Conservation (phyloP, 208 protist genomes). For the Strigomonas culicis region DNA sequence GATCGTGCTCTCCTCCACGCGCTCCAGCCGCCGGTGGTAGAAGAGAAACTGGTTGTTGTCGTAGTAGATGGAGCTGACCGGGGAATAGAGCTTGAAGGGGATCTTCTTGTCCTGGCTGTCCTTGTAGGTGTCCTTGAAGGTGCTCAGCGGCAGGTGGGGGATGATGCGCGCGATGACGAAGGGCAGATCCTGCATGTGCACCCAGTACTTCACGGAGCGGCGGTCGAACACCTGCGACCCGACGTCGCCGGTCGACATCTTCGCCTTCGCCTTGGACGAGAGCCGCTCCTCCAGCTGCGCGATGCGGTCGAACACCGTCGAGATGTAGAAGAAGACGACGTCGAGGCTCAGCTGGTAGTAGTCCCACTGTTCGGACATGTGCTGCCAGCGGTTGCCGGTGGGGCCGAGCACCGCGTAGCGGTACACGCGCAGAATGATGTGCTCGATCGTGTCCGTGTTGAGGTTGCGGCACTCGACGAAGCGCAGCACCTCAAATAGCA, state of each 20-base stretch:
- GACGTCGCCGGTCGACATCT: slow-evolving; percentile 51
- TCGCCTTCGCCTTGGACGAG: slow-evolving; percentile 41
- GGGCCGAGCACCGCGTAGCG: slow-evolving; percentile 81
- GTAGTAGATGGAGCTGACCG: slow-evolving; percentile 86
- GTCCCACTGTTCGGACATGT: slow-evolving; percentile 56
- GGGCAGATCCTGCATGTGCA: slow-evolving; percentile 82
- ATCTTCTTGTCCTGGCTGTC: slow-evolving; percentile 45
- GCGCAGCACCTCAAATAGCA: slow-evolving; percentile 76
- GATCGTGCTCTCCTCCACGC: slow-evolving; percentile 77
- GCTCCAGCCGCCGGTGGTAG: slow-evolving; percentile 81
- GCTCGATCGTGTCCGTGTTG: slow-evolving; percentile 84
- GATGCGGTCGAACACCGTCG: slow-evolving; percentile 75
- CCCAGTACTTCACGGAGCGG: slow-evolving; percentile 87
- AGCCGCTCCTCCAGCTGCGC: slow-evolving; percentile 63
- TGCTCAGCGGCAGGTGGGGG: slow-evolving; percentile 79
- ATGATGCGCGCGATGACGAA: slow-evolving; percentile 90
- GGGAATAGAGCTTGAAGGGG: slow-evolving; percentile 69
- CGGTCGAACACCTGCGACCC: slow-evolving; percentile 87
- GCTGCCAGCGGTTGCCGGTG: slow-evolving; percentile 78
- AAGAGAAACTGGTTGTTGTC: slow-evolving; percentile 86
- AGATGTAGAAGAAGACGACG: slow-evolving; percentile 69
- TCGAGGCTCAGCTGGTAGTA: slow-evolving; percentile 59
- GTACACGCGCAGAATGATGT: slow-evolving; percentile 85
- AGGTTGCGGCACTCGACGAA: slow-evolving; percentile 84
- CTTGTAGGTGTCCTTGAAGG: slow-evolving; percentile 81